Percentiles rank a stretch among this genome's conserved stretches.
Evolutionary conservation across 2,329 filamentous ascomycete species (phyloP).

Genomic region (Cytospora chrysosperma): DNA sequence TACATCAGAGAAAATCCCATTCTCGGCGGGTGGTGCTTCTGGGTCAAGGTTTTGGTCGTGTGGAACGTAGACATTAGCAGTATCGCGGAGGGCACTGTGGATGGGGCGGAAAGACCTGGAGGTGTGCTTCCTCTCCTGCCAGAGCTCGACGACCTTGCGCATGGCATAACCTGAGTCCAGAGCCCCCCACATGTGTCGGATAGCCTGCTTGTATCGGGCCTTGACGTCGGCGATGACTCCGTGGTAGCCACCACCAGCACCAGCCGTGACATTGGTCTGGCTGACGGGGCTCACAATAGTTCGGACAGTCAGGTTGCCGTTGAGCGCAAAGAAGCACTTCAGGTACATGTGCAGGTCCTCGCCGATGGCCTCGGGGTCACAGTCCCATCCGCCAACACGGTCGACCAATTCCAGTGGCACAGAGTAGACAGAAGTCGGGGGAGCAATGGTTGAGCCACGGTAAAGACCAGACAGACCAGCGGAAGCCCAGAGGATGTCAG

Average conservation of each 20-base stretch:
- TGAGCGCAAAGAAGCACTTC: slow-evolving; percentile 74
- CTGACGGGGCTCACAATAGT: slow-evolving; percentile 68
- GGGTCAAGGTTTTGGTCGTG: slow-evolving; percentile 41
- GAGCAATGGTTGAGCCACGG: slow-evolving; percentile 60
- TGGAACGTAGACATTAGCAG: slow-evolving; percentile 47
- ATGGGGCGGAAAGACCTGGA: slow-evolving; percentile 55
- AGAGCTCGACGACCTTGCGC: slow-evolving; percentile 56
- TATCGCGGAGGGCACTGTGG: slow-evolving; percentile 49
- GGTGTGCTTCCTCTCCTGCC: slow-evolving; percentile 57
- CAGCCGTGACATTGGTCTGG: slow-evolving; percentile 68
- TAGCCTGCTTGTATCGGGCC: slow-evolving; percentile 69
- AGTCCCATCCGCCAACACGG: slow-evolving; percentile 71
- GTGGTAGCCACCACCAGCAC: slow-evolving; percentile 51
- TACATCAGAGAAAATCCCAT: slow-evolving; percentile 55
- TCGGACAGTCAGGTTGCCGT: slow-evolving; percentile 64
- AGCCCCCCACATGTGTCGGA: slow-evolving; percentile 75
- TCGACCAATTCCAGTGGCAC: slow-evolving; percentile 66
- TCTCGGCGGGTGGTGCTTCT: slow-evolving; percentile 42
- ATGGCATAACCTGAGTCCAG: slow-evolving; percentile 67
- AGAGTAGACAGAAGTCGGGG: slow-evolving; percentile 73
- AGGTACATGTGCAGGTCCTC: slow-evolving; percentile 78
- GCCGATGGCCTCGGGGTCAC: slow-evolving; percentile 68
- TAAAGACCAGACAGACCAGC: slow-evolving; percentile 70
- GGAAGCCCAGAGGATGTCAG: slow-evolving; percentile 70
- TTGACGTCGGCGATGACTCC: slow-evolving; percentile 58